phyloP scores from a whole-genome alignment of 768 basidiomycete genomes.

The Mycena galericulata region DNA sequence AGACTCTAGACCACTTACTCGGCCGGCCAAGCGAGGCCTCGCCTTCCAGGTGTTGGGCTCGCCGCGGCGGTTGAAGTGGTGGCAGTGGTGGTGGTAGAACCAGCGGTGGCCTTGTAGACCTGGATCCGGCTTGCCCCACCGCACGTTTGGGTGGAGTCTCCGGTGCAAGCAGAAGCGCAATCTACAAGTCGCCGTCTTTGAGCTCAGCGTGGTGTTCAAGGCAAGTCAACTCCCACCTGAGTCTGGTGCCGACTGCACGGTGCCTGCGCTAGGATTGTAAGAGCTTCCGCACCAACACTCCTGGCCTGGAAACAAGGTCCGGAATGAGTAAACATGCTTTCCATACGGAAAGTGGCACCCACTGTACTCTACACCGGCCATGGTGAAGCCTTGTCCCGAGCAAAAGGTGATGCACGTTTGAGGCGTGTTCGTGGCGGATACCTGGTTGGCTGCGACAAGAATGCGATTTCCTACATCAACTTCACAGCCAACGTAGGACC shows the following conservation, averaged over 20 bases:
- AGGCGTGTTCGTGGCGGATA: neutral
- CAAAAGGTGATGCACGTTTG: constrained; percentile 15
- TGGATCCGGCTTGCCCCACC: constrained; percentile 14
- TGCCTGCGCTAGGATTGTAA: constrained; percentile 8
- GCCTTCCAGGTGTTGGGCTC: neutral
- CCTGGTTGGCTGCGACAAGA: constrained; percentile 3
- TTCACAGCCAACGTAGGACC: constrained; percentile 16
- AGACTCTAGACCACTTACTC: neutral
- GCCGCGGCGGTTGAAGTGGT: too few species aligned
- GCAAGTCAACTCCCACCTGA: neutral
- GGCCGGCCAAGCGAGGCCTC: constrained; percentile 13
- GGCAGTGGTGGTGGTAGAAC: neutral
- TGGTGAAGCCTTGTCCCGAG: constrained; percentile 2
- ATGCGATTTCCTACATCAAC: constrained; percentile 15
- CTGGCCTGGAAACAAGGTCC: neutral
- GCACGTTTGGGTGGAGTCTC: constrained; percentile 12
- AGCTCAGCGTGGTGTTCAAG: neutral
- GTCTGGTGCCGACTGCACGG: constrained; percentile 11
- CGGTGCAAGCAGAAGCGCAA: constrained; percentile 9
- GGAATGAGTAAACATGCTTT: neutral
- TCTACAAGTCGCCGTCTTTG: neutral
- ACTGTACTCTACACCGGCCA: constrained; percentile 11
- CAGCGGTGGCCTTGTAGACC: neutral
- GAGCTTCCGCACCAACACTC: constrained; percentile 21
- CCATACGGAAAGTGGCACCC: neutral